Evolutionary conservation across 1,284 basidiomycete species (phyloP), one percentile per base, ranked within the genome.

Genomic region (Coriolopsis trogii): DNA sequence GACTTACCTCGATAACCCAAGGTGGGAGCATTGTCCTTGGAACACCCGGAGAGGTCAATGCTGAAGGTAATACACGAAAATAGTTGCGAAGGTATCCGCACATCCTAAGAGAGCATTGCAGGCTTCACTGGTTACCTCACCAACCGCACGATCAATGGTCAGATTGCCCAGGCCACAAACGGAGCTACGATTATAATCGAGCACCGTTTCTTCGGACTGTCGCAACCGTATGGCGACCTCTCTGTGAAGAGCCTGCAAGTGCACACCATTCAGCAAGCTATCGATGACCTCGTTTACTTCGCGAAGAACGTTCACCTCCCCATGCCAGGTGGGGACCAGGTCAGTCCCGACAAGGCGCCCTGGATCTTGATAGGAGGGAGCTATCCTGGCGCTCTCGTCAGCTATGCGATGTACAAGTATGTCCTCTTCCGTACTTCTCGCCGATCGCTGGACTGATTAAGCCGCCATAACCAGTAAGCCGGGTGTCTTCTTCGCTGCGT

Each of bases 301-400:
- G 78, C 85, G 4, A 72, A 83, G 53, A 87, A 80, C 59, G 87
- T 81, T 2, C 68, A 80, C 18, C 73, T 89, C 34, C 82, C 87
- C 1, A 84, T 85, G 79, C 84, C 85, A 0, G 76, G 78, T 26
- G 87, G 87, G 8, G 76, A 81, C 53, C 62, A 69, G 20, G 72
- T 88, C 4, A 75, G 75, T 10, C 82, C 87, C 0, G 74, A 73
- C 39, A 76, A 79, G 46, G 80, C 81, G 0, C 82, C 84, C 4
- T 89, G 87, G 88, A 71, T 89, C 43, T 61, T 89, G 16, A 66
- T 85, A 16, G 87, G 88, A 12, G 85, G 86, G 18, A 87, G 84
- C 62, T 88, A 89, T 60, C 73, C 81, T 57, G 84, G 84, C 59
- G 87, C 87, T 6, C 68, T 89, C 31, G 82, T 81, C 0, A 80